A percentile compares a stretch with the other conserved stretches of the same genome.
Conservation (phyloP, 2,329 filamentous ascomycete genomes). For the Fusarium citri region DNA sequence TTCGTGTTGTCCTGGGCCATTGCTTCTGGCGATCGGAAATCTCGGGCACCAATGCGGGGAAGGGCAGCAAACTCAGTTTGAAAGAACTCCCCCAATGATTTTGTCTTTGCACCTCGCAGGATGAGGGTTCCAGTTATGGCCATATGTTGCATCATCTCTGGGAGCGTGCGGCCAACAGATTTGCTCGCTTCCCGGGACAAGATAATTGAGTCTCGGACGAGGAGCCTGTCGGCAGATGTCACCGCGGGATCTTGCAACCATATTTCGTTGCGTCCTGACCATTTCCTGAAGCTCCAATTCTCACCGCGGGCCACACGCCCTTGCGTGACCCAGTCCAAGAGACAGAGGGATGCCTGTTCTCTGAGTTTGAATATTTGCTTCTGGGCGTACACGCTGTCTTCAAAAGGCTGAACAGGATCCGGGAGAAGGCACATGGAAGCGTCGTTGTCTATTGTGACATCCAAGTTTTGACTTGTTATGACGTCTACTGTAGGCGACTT, state of each 20-base stretch:
- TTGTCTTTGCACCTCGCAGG: constrained; percentile 78
- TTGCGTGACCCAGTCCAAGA: constrained; percentile 94
- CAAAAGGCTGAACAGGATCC: constrained; percentile 93
- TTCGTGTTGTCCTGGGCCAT: constrained; percentile 54
- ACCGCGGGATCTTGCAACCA: constrained; percentile 61
- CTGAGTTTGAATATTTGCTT: constrained; percentile 78
- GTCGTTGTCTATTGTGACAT: constrained; percentile 61
- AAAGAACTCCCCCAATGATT: constrained; percentile 77
- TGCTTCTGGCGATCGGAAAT: constrained; percentile 72
- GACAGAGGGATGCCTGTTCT: constrained; percentile 73
- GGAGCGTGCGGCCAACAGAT: constrained; percentile 56
- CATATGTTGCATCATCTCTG: constrained; percentile 76
- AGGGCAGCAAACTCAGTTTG: constrained; percentile 80
- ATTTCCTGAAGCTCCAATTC: constrained; percentile 84
- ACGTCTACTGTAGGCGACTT: constrained; percentile 72
- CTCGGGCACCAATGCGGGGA: constrained; percentile 84
- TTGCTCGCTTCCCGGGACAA: constrained; percentile 68
- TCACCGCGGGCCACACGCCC: constrained; percentile 88
- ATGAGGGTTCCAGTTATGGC: constrained; percentile 88
- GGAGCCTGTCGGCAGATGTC: constrained; percentile 64
- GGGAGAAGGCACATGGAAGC: constrained; percentile 77
- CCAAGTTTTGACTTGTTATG: constrained; percentile 68
- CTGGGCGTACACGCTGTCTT: constrained; percentile 85
- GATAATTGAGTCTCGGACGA: constrained; percentile 87
- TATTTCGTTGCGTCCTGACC: constrained; percentile 90